Conservation (phyloP, 768 basidiomycete genomes). For the Hebeloma cylindrosporum region DNA sequence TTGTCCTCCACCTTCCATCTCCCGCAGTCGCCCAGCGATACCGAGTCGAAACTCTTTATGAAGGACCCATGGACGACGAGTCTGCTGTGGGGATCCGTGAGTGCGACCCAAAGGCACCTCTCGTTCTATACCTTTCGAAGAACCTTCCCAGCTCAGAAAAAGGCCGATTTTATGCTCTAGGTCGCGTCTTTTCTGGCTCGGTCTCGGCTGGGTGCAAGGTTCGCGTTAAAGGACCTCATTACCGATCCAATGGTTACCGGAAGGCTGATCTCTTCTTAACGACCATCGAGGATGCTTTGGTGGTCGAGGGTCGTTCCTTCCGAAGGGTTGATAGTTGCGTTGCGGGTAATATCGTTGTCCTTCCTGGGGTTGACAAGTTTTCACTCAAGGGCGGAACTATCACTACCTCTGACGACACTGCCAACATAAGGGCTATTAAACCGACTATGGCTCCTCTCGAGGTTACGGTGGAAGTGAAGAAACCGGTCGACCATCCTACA, state of each 20-base stretch:
- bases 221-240: conserved; percentile 99
- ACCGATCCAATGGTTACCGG: conserved; percentile 95
- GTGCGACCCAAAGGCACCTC: conserved; percentile 94
- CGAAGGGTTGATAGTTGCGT: conserved; percentile 99
- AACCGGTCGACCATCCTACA: conserved; percentile 97
- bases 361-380: conserved; percentile 99
- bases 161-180: conserved; percentile 99
- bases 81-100: conserved; percentile 98
- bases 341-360: conserved; percentile 97
- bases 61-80: conserved; percentile 99
- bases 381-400: conserved; percentile 98
- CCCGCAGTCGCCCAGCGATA: conserved; percentile 96
- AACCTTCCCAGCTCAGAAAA: conserved; percentile 99
- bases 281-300: conserved; percentile 95
- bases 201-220: conserved; percentile 97
- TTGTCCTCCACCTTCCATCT: conserved; percentile 98
- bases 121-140: conserved; percentile 98
- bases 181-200: conserved; percentile 99
- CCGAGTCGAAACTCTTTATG: conserved; percentile 99
- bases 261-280: conserved; percentile 98
- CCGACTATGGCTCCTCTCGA: conserved; percentile 99
- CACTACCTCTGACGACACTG: conserved; percentile 96
- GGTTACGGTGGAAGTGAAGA: conserved; percentile 99
- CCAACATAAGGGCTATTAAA: conserved; percentile 99
- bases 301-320: conserved; percentile 99